Evolutionary conservation across 768 basidiomycete species (phyloP).

Genomic region (Kwoniella shandongensis): DNA sequence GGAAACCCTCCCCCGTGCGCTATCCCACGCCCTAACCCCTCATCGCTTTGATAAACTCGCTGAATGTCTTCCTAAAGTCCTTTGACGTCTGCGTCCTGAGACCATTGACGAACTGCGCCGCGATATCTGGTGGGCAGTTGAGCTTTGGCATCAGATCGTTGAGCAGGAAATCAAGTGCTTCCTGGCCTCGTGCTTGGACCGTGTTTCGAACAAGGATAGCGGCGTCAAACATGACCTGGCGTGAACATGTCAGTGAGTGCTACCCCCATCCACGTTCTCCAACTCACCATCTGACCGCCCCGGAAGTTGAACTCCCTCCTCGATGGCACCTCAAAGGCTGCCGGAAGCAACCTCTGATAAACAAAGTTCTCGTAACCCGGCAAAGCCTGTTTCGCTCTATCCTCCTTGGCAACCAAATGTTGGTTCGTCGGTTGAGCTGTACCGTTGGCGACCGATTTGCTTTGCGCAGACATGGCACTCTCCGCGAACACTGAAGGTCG

Average conservation of each 20-base stretch:
- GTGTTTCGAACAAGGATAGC: slow-evolving; percentile 78
- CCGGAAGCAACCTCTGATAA: slow-evolving; percentile 79
- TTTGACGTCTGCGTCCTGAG: slow-evolving; percentile 48
- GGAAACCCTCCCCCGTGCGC: not conserved
- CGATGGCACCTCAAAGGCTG: slow-evolving; percentile 77
- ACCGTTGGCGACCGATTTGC: slow-evolving; percentile 44
- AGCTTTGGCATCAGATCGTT: slow-evolving; percentile 81
- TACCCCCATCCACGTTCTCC: not conserved
- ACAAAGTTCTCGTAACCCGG: slow-evolving; percentile 92
- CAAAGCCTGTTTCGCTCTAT: slow-evolving; percentile 55
- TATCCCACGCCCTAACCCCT: slow-evolving; percentile 21
- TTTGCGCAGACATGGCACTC: slow-evolving; percentile 55
- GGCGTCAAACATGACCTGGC: slow-evolving; percentile 83
- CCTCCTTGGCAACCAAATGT: slow-evolving; percentile 54
- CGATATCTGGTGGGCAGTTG: slow-evolving; percentile 76
- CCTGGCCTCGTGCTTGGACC: slow-evolving; percentile 71
- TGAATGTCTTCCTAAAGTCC: slow-evolving; percentile 51
- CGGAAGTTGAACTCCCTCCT: slow-evolving; percentile 78
- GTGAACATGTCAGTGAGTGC: not conserved
- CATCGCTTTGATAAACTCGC: slow-evolving; percentile 52
- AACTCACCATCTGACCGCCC: slow-evolving; percentile 76
- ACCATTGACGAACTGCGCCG: slow-evolving; percentile 63
- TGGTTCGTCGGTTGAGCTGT: slow-evolving; percentile 40
- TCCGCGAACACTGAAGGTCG: slow-evolving; percentile 44
- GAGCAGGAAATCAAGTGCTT: slow-evolving; percentile 78